Conservation (phyloP, 768 basidiomycete genomes). For the Pisolithus microcarpus region DNA sequence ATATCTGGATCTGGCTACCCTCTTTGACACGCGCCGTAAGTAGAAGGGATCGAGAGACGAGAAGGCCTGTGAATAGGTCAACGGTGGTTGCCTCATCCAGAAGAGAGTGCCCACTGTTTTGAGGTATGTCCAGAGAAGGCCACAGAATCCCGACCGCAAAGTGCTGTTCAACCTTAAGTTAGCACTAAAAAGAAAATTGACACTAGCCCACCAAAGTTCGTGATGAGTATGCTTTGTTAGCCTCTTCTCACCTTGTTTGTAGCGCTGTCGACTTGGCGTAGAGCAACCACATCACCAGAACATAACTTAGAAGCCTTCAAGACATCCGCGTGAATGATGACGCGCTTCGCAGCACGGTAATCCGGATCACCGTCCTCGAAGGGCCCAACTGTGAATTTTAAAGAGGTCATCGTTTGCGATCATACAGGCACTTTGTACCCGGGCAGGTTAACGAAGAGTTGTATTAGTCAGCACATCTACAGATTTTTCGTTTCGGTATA, state of each 20-base stretch:
- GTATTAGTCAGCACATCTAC: neutral
- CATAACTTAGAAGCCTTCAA: slow-evolving; percentile 54
- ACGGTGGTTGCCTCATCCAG: neutral
- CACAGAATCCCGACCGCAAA: slow-evolving; percentile 68
- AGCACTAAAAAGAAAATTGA: slow-evolving; percentile 9
- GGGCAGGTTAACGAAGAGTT: neutral
- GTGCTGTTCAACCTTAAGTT: slow-evolving; percentile 31
- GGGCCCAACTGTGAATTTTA: slow-evolving; percentile 35
- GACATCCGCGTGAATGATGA: slow-evolving; percentile 56
- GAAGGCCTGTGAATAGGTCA: slow-evolving; percentile 37
- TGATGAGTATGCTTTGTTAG: slow-evolving; percentile 6
- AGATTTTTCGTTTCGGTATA: neutral
- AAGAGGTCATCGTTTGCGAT: slow-evolving; percentile 15
- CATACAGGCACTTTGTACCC: neutral
- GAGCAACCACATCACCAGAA: slow-evolving; percentile 62
- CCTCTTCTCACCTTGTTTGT: slow-evolving; percentile 30
- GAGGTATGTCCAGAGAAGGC: slow-evolving; percentile 61
- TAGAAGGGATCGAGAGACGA: slow-evolving; percentile 48
- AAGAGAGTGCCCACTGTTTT: slow-evolving; percentile 43
- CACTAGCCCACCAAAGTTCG: slow-evolving; percentile 1
- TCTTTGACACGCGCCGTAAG: slow-evolving; percentile 53
- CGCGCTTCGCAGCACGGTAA: slow-evolving; percentile 52
- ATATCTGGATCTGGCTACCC: slow-evolving; percentile 43
- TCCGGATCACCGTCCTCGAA: slow-evolving; percentile 28
- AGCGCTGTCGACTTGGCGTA: slow-evolving; percentile 35